Conservation (phyloP, 2,329 filamentous ascomycete genomes). For the Microdochium paspali region DNA sequence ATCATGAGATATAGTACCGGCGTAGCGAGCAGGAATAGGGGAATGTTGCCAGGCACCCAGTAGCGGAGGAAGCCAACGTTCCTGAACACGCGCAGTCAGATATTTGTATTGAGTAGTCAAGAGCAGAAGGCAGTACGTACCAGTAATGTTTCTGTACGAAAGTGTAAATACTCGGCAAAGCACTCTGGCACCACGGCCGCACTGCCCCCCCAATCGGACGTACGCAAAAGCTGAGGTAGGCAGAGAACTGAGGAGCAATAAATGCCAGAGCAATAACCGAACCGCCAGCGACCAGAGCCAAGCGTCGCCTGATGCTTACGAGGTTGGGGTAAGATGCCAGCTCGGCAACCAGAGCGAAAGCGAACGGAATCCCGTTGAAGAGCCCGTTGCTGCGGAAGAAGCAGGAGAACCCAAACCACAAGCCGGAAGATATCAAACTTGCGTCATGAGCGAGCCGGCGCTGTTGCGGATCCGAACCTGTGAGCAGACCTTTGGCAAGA, state of each 20-base stretch:
- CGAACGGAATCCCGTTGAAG: slow-evolving; percentile 69
- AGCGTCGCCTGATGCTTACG: slow-evolving; percentile 39
- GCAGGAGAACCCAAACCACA: slow-evolving; percentile 62
- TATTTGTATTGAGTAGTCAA: not conserved
- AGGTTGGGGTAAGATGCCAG: slow-evolving; percentile 18
- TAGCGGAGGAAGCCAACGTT: slow-evolving; percentile 80
- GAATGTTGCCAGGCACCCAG: slow-evolving; percentile 80
- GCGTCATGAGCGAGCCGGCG: slow-evolving; percentile 27
- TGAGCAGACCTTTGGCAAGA: slow-evolving; percentile 45
- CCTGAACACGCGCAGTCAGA: slow-evolving; percentile 38
- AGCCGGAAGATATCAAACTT: slow-evolving; percentile 51
- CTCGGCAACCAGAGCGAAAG: slow-evolving; percentile 35
- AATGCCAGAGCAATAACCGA: slow-evolving; percentile 58
- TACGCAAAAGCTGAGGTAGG: slow-evolving; percentile 63
- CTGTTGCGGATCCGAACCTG: slow-evolving; percentile 15
- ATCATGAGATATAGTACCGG: slow-evolving; percentile 66
- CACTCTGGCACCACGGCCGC: slow-evolving; percentile 65
- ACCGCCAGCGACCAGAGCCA: slow-evolving; percentile 56
- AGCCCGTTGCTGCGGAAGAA: slow-evolving; percentile 79
- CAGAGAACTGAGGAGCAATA: slow-evolving; percentile 61
- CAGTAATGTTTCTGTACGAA: slow-evolving; percentile 90
- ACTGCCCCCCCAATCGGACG: slow-evolving; percentile 18
- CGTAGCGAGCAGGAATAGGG: slow-evolving; percentile 74
- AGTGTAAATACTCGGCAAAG: slow-evolving; percentile 79
- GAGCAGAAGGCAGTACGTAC: slow-evolving; percentile 38